These are phyloP conservation scores for Thymus mandschuricus DNA, from an alignment of 257 asterid species.

Conservation along the genomic window DNA sequence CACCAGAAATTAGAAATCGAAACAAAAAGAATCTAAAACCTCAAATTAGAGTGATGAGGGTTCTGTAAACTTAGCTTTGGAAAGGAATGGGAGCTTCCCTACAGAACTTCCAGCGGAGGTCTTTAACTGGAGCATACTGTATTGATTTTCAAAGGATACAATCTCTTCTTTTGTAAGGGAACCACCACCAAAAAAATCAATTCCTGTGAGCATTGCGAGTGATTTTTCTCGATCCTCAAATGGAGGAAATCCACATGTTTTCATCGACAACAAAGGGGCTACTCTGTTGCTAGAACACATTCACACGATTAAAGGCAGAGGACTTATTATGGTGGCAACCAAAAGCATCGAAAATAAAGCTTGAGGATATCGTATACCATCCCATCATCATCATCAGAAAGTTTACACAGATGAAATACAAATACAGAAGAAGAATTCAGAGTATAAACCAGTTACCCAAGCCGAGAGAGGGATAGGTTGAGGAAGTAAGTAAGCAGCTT, in stretches of 20 bases:
- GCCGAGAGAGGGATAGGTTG: too few species aligned
- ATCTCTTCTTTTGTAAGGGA: slow-evolving; percentile 83
- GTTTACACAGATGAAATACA: too few species aligned
- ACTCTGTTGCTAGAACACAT: slow-evolving; percentile 32
- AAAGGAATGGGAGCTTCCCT: too few species aligned
- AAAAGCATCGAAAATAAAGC: slow-evolving; percentile 42
- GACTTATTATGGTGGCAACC: slow-evolving; percentile 43
- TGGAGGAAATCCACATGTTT: slow-evolving; percentile 92
- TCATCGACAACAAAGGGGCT: slow-evolving; percentile 66
- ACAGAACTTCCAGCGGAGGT: too few species aligned
- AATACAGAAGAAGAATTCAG: too few species aligned
- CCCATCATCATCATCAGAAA: slow-evolving; percentile 47
- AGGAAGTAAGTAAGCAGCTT: too few species aligned
- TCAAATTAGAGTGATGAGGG: too few species aligned
- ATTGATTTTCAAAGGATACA: slow-evolving; percentile 63
- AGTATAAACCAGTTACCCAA: too few species aligned
- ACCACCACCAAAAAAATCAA: slow-evolving; percentile 90
- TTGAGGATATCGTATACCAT: slow-evolving; percentile 61
- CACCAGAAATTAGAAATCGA: too few species aligned
- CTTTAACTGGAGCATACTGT: not conserved
- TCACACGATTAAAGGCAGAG: slow-evolving; percentile 24
- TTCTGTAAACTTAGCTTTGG: too few species aligned
- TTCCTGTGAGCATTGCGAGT: slow-evolving; percentile 54
- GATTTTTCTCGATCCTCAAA: slow-evolving; percentile 88
- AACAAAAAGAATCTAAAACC: too few species aligned